These are phyloP conservation scores for Colletotrichum liriopes DNA, from an alignment of 2,329 filamentous ascomycete species.

Conservation along the genomic window DNA sequence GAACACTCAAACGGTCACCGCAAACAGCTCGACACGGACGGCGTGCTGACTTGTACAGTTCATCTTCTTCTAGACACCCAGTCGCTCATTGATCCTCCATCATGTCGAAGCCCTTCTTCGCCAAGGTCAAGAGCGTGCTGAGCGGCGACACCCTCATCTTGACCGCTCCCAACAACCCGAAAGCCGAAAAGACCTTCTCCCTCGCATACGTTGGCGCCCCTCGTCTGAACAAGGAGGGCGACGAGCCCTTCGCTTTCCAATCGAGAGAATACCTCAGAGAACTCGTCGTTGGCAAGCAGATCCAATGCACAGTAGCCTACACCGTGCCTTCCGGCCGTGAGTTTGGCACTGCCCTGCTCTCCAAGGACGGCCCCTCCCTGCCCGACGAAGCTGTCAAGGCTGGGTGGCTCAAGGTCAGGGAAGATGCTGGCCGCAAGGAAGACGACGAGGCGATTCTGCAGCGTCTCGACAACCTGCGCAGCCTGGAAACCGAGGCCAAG, in stretches of 20 bases:
- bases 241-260: slow-evolving; percentile 93
- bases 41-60: slow-evolving; percentile 21
- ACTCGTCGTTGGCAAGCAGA: slow-evolving; percentile 85
- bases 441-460: slow-evolving; percentile 82
- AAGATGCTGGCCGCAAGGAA: slow-evolving; percentile 93
- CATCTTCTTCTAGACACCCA: slow-evolving; percentile 11
- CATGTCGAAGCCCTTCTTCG: slow-evolving; percentile 71
- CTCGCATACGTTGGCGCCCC: slow-evolving; percentile 94
- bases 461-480: slow-evolving; percentile 83
- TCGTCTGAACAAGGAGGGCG: slow-evolving; percentile 87
- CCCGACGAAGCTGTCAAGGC: slow-evolving; percentile 89
- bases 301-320: slow-evolving; percentile 90
- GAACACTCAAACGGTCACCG: slow-evolving; percentile 12
- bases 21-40: slow-evolving; percentile 18
- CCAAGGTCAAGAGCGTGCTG: slow-evolving; percentile 92
- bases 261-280: slow-evolving; percentile 94
- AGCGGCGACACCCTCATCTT: slow-evolving; percentile 95
- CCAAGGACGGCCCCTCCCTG: slow-evolving; percentile 81
- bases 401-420: slow-evolving; percentile 93
- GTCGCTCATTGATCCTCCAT: slow-evolving; percentile 45
- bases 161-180: slow-evolving; percentile 84
- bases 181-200: slow-evolving; percentile 88
- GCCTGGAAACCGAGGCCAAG: slow-evolving; percentile 84
- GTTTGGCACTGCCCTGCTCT: slow-evolving; percentile 84
- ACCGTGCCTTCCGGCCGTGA: slow-evolving; percentile 90